phyloP scores from a whole-genome alignment of 257 asterid genomes.

The Dorcoceras hygrometricum region DNA sequence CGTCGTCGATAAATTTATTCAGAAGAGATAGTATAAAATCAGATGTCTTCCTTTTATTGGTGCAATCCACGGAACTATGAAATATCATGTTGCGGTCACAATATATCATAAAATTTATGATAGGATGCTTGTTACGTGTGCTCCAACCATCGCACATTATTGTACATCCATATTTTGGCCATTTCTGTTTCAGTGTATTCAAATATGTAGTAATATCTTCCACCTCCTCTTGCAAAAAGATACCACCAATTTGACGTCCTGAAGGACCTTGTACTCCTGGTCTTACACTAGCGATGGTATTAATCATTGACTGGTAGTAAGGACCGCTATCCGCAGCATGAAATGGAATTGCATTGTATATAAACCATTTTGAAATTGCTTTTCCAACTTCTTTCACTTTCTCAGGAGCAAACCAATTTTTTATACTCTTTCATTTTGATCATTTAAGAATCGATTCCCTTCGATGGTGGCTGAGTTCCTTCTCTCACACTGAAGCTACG shows the following conservation, averaged over 20 bases:
- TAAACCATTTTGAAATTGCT: too few relatives aligned
- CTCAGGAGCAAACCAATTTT: neutral
- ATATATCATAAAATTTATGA: neutral
- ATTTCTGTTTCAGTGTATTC: neutral
- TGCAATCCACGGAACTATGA: neutral
- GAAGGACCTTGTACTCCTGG: neutral
- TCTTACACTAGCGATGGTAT: neutral
- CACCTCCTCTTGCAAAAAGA: too few relatives aligned
- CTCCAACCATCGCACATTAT: neutral
- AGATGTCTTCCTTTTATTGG: neutral
- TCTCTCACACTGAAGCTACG: neutral
- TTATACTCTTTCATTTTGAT: neutral
- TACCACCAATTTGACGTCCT: too few relatives aligned
- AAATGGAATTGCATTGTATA: neutral
- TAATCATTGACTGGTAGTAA: conserved; percentile 10
- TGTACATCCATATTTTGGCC: neutral
- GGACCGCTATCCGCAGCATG: neutral
- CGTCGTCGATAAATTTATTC: neutral
- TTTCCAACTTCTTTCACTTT: too few relatives aligned
- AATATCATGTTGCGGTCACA: neutral
- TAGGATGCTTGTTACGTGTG: neutral
- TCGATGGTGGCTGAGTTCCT: neutral
- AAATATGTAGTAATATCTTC: neutral
- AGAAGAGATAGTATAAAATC: neutral
- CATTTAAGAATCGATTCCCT: neutral